Evolutionary conservation across 2,329 filamentous ascomycete species (phyloP), one percentile per base, ranked within the genome.

Genomic region (Zalaria sp.): DNA sequence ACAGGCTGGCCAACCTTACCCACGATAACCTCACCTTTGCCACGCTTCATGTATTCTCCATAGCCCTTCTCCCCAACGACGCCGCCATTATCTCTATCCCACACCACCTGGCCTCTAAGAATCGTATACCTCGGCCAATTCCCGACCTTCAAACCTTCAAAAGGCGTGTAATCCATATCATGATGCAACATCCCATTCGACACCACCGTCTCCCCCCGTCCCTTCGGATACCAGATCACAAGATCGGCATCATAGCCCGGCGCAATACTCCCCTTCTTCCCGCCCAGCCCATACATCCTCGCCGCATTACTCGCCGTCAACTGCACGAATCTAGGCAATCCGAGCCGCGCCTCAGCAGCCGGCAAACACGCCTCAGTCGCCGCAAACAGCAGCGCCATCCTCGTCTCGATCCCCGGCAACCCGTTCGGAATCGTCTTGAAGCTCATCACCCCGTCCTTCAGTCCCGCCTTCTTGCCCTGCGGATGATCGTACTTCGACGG

Each of bases 41-140:
- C 54, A 28, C 61, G 55, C 47, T 60, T 63, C 47, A 64, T 44
- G 42, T 55, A 65, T 41, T 48, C 39, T 6, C 62, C 60, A 49
- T 54, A 54, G 1, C 49, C 47, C 41, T 53, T 57, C 35, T 52
- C 37, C 2, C 60, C 62, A 1, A 61, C 35, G 34, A 72, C 37
- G 1, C 73, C 72, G 1, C 62, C 70, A n/a, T 63, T 57, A 9
- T 73, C 70, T 32, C 64, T 63, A 47, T 73, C 71, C 73, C 71
- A 79, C 1, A 77, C 69, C 0, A 79, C 64, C 46, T 70, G 57
- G 0, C 76, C 76, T 42, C 76, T 57, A 35, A 81, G 47, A 5
- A 80, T 61, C 0, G 74, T 79, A 51, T 72, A 78, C 18, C 75
- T 62, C 7, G 75, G 75, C 75, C 76, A 79, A 43, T 79, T 73